phyloP scores from a whole-genome alignment of 2,329 filamentous ascomycete species.

The Clonostachys byssicola region DNA sequence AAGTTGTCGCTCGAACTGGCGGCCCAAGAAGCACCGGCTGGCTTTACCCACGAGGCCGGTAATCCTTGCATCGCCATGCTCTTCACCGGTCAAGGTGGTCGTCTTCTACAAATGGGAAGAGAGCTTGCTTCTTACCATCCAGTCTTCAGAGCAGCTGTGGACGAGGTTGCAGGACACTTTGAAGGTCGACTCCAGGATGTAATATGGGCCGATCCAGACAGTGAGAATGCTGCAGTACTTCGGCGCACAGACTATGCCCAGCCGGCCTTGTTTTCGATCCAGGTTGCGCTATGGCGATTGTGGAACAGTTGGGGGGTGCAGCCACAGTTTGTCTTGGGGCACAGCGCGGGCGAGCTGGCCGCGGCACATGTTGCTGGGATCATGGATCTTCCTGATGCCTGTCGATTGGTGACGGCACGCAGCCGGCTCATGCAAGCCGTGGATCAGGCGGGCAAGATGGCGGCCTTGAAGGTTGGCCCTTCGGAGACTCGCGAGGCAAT shows the following conservation, averaged over 20 bases:
- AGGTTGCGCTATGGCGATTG: conserved; percentile 20
- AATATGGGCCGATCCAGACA: conserved; percentile 20
- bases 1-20: not conserved
- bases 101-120: conserved; percentile 21
- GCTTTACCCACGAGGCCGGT: not conserved
- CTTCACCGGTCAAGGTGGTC: conserved; percentile 28
- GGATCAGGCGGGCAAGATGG: conserved; percentile 25
- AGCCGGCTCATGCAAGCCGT: conserved; percentile 41
- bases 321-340: conserved; percentile 17
- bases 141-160: conserved; percentile 16
- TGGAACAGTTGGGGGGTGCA: conserved; percentile 21
- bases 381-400: conserved; percentile 20
- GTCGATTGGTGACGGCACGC: conserved; percentile 20
- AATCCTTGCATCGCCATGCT: conserved; percentile 17
- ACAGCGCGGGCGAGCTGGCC: conserved; percentile 15
- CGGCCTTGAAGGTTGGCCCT: conserved; percentile 24
- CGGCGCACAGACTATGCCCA: conserved; percentile 22
- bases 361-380: conserved; percentile 23
- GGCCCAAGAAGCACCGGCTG: not conserved
- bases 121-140: conserved; percentile 14
- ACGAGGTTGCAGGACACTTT: conserved; percentile 10
- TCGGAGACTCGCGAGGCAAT: conserved; percentile 30
- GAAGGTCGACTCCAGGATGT: conserved; percentile 12
- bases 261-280: conserved; percentile 22
- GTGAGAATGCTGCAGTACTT: conserved; percentile 11